Evolutionary conservation across 257 asterid species (phyloP), one percentile per base, ranked within the genome.

Genomic region (Apocynum venetum): DNA sequence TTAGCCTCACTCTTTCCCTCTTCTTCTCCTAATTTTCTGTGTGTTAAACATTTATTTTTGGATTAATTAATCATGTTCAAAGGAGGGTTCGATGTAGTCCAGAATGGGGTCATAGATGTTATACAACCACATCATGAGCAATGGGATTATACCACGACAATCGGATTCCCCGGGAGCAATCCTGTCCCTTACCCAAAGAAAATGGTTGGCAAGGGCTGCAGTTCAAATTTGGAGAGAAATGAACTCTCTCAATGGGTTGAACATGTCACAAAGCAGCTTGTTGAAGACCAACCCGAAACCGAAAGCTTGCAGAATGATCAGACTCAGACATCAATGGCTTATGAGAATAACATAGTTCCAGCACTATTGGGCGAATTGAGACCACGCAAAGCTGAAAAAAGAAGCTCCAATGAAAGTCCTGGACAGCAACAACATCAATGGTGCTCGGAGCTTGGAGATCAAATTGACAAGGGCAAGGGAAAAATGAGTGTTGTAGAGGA

Each of bases 171-270:
- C n/a, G 85, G 74, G 8, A 71, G 44, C 44, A 71, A 70, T 4
- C 55, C 78, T 17, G 69, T 43, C 3, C 69, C 75, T 67, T 36
- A 12, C 78, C 48, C 81, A 17, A 78, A 75, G 52, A 76, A 73
- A 46, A 43, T 53, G 56, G 20, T 46, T 1, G 79, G 78, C 6
- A 78, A 41, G 56, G 43, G 47, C 73, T 48, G 74, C 61, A 53
- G 8, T 6, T 72, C 49, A 68, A 80, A 72, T 73, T n/a, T 64
- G 17, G 86, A 86, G 44, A 82, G 76, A 49, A 80, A 64, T n/a
- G 89, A 93, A 75, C 87, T 89, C 11, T 89, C 96, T 20, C 90
- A 83, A 17, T 93, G 97, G 98, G 94, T 89, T 9, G 90, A 93
- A 68, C 88, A 88, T 74, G 90, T 90, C 55, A 85, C 91, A 3